Evolutionary conservation across 2,329 filamentous ascomycete species (phyloP).

Genomic region (Graphilbum fragrans): DNA sequence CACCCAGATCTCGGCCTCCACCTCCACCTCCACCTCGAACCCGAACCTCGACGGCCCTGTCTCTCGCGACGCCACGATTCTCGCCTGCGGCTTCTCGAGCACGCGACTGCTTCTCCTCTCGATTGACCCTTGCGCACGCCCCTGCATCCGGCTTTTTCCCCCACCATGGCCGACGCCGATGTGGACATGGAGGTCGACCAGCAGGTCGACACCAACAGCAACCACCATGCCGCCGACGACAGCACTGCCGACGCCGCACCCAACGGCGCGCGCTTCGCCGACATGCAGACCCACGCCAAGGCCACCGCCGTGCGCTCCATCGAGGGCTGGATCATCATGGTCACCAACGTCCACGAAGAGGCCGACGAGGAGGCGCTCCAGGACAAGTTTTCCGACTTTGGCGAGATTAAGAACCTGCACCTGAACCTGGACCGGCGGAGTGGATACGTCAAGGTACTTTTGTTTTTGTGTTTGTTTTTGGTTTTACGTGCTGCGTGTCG

Average conservation of each 20-base stretch:
- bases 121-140: no score
- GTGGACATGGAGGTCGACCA: conserved; percentile 22
- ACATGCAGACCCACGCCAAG: conserved; percentile 61
- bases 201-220: neutral
- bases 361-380: conserved; percentile 73
- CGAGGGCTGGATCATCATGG: conserved; percentile 80
- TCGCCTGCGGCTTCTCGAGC: neutral
- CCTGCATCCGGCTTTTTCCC: no score
- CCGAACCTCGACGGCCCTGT: no score
- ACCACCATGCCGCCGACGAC: conserved; percentile 20
- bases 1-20: no score
- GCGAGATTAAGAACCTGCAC: conserved; percentile 79
- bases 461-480: neutral
- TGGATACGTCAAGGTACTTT: conserved; percentile 71
- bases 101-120: neutral
- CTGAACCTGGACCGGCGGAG: conserved; percentile 72
- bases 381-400: conserved; percentile 72
- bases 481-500: no score
- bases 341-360: conserved; percentile 80
- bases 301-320: conserved; percentile 76
- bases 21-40: neutral
- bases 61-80: no score
- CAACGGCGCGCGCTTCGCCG: conserved; percentile 18
- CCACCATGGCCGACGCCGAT: conserved; percentile 14
- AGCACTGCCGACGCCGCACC: neutral